Evolutionary conservation across 768 basidiomycete species (phyloP).

Genomic region (Peribolospora baueri): DNA sequence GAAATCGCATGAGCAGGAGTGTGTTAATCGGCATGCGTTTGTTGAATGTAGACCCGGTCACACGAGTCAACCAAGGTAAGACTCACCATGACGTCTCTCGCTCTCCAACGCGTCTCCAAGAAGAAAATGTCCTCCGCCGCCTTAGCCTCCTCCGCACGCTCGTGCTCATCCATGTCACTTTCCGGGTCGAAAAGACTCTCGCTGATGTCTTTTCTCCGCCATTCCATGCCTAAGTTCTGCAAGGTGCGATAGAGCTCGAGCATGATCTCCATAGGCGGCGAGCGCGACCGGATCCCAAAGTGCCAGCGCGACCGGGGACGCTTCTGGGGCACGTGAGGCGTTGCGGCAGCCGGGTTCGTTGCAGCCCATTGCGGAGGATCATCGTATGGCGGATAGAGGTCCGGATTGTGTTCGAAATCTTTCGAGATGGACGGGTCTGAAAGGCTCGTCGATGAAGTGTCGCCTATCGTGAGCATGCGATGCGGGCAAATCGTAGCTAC

Average conservation of each 20-base stretch:
- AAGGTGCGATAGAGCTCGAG: slow-evolving; percentile 88
- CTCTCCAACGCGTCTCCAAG: slow-evolving; percentile 73
- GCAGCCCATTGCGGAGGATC: neutral
- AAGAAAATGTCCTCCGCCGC: slow-evolving; percentile 43
- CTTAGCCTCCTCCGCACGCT: slow-evolving; percentile 28
- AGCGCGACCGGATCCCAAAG: slow-evolving; percentile 78
- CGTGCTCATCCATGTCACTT: slow-evolving; percentile 39
- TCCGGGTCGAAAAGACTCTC: slow-evolving; percentile 33
- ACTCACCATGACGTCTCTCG: slow-evolving; percentile 75
- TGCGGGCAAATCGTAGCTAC: too few species aligned
- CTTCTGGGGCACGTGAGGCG: slow-evolving; percentile 34
- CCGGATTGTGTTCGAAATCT: slow-evolving; percentile 2
- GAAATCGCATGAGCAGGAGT: slow-evolving; percentile 1
- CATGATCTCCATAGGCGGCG: slow-evolving; percentile 88
- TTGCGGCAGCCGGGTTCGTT: slow-evolving; percentile 9
- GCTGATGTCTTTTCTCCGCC: slow-evolving; percentile 55
- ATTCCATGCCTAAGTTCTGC: slow-evolving; percentile 78
- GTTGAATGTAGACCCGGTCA: neutral
- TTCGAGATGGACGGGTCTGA: neutral
- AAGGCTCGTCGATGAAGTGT: too few species aligned
- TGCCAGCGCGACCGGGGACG: slow-evolving; percentile 76
- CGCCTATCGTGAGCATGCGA: too few species aligned
- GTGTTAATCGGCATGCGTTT: neutral
- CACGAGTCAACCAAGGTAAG: neutral
- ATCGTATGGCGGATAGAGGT: slow-evolving; percentile 3